Evolutionary conservation across 768 basidiomycete species (phyloP).

Genomic region (Rossbeevera mucosa): DNA sequence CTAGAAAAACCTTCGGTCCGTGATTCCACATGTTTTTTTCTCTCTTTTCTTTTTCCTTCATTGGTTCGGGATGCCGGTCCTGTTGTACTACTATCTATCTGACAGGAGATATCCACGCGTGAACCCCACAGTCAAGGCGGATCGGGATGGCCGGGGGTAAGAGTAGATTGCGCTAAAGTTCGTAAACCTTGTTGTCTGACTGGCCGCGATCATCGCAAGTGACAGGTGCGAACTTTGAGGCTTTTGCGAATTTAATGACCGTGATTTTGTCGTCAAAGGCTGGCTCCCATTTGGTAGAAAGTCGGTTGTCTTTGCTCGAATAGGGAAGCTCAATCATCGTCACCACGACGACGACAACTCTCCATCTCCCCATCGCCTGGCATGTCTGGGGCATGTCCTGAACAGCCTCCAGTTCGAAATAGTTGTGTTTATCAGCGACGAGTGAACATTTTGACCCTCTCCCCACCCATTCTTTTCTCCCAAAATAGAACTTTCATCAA

Average conservation of each 20-base stretch:
- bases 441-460: neutral
- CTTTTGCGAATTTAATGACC: neutral
- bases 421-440: neutral
- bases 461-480: neutral
- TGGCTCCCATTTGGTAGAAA: constrained; percentile 10
- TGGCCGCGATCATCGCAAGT: neutral
- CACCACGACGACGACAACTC: neutral
- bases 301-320: neutral
- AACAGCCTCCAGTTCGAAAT: neutral
- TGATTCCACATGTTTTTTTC: neutral
- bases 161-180: neutral
- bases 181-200: neutral
- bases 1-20: constrained; percentile 1
- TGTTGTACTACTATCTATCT: neutral
- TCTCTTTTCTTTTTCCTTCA: neutral
- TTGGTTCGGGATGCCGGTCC: constrained; percentile 10
- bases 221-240: neutral
- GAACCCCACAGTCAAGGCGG: constrained; percentile 4
- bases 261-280: neutral
- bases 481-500: neutral
- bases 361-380: neutral
- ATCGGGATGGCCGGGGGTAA: neutral
- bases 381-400: neutral
- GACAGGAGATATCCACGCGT: neutral
- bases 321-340: neutral